phyloP scores from a whole-genome alignment of 176 grass and related monocot genomes.

The Melocanna baccifera region DNA sequence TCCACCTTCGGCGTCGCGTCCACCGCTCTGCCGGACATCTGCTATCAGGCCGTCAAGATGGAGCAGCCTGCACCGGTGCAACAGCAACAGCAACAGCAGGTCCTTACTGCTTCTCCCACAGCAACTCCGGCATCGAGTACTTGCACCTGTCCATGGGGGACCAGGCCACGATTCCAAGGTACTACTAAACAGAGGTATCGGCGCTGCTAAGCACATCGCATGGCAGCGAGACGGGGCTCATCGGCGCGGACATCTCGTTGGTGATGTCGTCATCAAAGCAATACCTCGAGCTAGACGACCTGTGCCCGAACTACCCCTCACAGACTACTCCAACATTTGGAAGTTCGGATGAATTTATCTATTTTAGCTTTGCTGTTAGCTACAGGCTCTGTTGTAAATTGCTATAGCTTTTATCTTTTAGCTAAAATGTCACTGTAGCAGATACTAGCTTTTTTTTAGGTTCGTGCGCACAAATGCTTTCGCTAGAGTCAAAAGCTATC shows the following conservation, averaged over 20 bases:
- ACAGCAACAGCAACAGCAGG: not conserved
- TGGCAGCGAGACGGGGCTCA: not conserved
- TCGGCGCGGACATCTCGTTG: not conserved
- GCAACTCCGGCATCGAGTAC: not conserved
- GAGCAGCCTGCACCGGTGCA: not conserved
- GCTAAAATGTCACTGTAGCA: too few relatives aligned
- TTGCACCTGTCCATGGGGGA: not conserved
- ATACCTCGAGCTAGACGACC: slow-evolving; percentile 31
- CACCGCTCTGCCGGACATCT: not conserved
- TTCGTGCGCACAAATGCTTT: too few relatives aligned
- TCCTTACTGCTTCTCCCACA: not conserved
- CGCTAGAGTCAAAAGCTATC: too few relatives aligned
- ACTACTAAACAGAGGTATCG: slow-evolving; percentile 20
- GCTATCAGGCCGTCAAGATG: not conserved
- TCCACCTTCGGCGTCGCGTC: not conserved
- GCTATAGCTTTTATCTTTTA: too few relatives aligned
- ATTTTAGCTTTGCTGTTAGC: not conserved
- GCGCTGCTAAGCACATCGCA: not conserved
- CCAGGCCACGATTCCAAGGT: slow-evolving; percentile 41
- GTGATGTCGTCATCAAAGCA: not conserved
- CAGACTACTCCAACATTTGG: slow-evolving; percentile 48
- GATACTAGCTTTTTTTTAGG: too few relatives aligned
- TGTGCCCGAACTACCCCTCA: not conserved
- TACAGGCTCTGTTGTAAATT: not conserved
- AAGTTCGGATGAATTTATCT: not conserved